A percentile compares a stretch with the other conserved stretches of the same genome.
Conservation (phyloP, 1,139 yeast species). For the Kazachstania sp. region DNA sequence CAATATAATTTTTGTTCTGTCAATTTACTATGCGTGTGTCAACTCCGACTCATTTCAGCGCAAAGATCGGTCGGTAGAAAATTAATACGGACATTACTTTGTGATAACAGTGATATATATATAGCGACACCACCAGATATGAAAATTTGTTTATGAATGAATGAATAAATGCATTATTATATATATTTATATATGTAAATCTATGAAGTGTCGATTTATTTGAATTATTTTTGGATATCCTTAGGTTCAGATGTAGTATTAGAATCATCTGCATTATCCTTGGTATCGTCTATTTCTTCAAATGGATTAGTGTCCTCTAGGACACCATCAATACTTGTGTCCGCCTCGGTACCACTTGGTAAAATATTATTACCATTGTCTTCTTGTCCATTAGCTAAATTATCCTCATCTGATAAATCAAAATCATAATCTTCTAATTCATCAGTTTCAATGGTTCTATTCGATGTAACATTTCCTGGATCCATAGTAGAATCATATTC, state of each 20-base stretch:
- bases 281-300: neutral
- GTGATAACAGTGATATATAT: too few species aligned
- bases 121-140: too few species aligned
- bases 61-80: too few species aligned
- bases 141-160: too few species aligned
- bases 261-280: neutral
- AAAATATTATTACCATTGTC: neutral
- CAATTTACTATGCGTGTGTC: too few species aligned
- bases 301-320: neutral
- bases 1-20: too few species aligned
- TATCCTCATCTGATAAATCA: constrained; percentile 30
- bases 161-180: too few species aligned
- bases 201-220: too few species aligned
- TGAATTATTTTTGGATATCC: too few species aligned
- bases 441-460: constrained; percentile 11
- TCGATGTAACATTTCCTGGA: constrained; percentile 11
- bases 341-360: neutral
- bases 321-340: neutral
- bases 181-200: too few species aligned
- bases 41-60: too few species aligned
- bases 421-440: constrained; percentile 28
- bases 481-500: constrained; percentile 30
- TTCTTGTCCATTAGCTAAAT: neutral
- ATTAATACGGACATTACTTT: too few species aligned
- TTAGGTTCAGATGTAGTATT: neutral